Conservation (phyloP, 2,329 filamentous ascomycete species). For the Alternaria hordeiaustralica region DNA sequence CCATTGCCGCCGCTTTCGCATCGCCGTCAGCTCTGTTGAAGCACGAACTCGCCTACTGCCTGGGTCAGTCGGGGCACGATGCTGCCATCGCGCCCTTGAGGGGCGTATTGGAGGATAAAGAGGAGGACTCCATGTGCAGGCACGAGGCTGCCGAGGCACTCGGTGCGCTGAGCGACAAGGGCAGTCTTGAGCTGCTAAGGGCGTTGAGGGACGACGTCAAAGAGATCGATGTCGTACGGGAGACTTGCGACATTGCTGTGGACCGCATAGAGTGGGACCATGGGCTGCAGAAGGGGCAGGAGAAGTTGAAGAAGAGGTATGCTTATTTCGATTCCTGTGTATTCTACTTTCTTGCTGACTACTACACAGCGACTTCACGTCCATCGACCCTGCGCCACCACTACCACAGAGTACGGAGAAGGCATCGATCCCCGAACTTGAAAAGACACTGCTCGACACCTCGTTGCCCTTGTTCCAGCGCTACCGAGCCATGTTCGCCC, state of each 20-base stretch:
- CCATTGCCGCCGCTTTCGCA: conserved; percentile 85
- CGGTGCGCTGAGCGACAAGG: conserved; percentile 79
- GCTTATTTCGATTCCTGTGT: conserved; percentile 16
- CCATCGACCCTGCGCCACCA: conserved; percentile 92
- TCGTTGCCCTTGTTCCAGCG: conserved; percentile 82
- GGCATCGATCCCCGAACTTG: conserved; percentile 74
- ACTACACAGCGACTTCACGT: conserved; percentile 82
- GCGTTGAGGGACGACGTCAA: conserved; percentile 74
- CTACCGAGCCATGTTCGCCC: conserved; percentile 97
- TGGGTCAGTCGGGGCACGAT: conserved; percentile 85
- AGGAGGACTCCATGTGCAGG: conserved; percentile 93
- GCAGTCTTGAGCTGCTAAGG: conserved; percentile 76
- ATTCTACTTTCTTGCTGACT: conserved; percentile 15
- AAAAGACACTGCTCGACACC: conserved; percentile 79
- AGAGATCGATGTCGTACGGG: conserved; percentile 81
- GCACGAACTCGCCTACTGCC: conserved; percentile 95
- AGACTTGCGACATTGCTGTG: conserved; percentile 97
- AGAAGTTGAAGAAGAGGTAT: conserved; percentile 83
- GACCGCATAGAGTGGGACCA: conserved; percentile 94
- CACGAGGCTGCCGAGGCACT: conserved; percentile 97
- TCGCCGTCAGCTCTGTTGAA: conserved; percentile 91
- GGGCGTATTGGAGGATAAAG: conserved; percentile 73
- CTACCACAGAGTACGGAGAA: conserved; percentile 71
- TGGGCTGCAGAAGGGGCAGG: conserved; percentile 60
- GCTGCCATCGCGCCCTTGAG: conserved; percentile 76